These are phyloP conservation scores for Tricholomella constricta DNA, from an alignment of 768 basidiomycete genomes.

Conservation along the genomic window DNA sequence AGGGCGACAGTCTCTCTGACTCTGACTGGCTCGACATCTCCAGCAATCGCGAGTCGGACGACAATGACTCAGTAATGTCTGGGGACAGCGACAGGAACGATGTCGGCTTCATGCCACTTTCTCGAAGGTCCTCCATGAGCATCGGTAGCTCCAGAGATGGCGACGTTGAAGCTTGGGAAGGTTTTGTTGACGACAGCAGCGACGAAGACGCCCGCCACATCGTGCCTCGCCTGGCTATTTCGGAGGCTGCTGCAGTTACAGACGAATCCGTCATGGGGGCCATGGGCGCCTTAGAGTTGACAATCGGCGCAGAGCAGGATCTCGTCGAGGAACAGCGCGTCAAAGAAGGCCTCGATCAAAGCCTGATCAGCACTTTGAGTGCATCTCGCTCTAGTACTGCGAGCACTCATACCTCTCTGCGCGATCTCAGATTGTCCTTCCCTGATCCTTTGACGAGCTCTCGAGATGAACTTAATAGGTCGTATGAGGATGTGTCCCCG, in stretches of 20 bases:
- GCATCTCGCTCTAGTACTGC: slow-evolving; percentile 66
- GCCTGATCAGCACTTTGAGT: slow-evolving; percentile 78
- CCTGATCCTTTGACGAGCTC: slow-evolving; percentile 82
- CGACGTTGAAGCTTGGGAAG: slow-evolving; percentile 79
- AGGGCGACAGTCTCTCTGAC: slow-evolving; percentile 70
- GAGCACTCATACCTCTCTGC: slow-evolving; percentile 60
- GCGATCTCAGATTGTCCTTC: slow-evolving; percentile 79
- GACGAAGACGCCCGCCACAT: slow-evolving; percentile 42
- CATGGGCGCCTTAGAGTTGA: slow-evolving; percentile 24
- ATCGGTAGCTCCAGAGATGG: slow-evolving; percentile 66
- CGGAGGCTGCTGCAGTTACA: slow-evolving; percentile 30
- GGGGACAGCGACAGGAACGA: slow-evolving; percentile 65
- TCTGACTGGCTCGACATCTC: slow-evolving; percentile 85
- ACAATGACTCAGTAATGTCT: slow-evolving; percentile 68
- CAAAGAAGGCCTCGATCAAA: slow-evolving; percentile 78
- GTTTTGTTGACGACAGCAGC: slow-evolving; percentile 63
- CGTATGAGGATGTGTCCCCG: slow-evolving; percentile 54
- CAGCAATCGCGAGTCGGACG: slow-evolving; percentile 68
- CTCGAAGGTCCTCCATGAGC: slow-evolving; percentile 72
- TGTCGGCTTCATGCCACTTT: slow-evolving; percentile 52
- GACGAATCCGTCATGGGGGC: slow-evolving; percentile 37
- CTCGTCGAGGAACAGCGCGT: slow-evolving; percentile 67
- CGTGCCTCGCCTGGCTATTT: slow-evolving; percentile 33
- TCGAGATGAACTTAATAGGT: slow-evolving; percentile 58
- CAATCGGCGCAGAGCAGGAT: slow-evolving; percentile 37